phyloP scores from a whole-genome alignment of 768 basidiomycete genomes.

The Tricholoma saponaceum region DNA sequence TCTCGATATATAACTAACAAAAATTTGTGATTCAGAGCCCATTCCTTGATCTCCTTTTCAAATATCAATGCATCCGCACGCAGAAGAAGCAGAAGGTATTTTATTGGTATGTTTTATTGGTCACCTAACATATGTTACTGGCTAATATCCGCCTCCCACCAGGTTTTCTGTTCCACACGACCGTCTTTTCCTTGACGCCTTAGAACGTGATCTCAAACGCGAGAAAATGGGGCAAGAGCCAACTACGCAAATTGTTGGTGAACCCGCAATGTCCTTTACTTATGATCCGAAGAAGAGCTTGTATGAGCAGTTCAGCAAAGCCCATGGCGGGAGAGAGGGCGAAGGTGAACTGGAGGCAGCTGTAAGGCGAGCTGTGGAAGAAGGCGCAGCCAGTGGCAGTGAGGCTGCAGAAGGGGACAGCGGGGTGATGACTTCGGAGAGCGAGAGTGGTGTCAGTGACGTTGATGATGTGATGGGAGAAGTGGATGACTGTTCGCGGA shows the following conservation, averaged over 20 bases:
- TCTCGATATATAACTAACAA: slow-evolving; percentile 22
- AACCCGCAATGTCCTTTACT: slow-evolving; percentile 84
- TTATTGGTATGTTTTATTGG: slow-evolving; percentile 65
- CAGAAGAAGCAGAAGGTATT: slow-evolving; percentile 99
- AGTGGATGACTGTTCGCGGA: slow-evolving; percentile 14
- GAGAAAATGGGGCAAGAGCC: slow-evolving; percentile 89
- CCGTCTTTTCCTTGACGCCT: slow-evolving; percentile 92
- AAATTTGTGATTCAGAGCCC: slow-evolving; percentile 64
- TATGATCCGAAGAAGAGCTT: slow-evolving; percentile 84
- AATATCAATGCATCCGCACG: slow-evolving; percentile 94
- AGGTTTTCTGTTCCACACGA: slow-evolving; percentile 99
- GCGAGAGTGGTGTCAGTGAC: slow-evolving; percentile 20
- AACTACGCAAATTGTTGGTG: slow-evolving; percentile 67
- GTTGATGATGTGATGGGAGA: slow-evolving; percentile 18
- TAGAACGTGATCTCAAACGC: slow-evolving; percentile 93
- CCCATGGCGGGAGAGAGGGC: slow-evolving; percentile 35
- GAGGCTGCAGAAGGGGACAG: slow-evolving; percentile 13
- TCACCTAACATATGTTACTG: neutral
- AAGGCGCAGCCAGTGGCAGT: slow-evolving; percentile 12
- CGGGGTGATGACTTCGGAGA: slow-evolving; percentile 20
- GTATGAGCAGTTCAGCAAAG: slow-evolving; percentile 80
- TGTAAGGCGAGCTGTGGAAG: slow-evolving; percentile 29
- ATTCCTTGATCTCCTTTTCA: slow-evolving; percentile 91
- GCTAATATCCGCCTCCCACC: slow-evolving; percentile 2
- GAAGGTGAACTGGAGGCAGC: slow-evolving; percentile 36